Evolutionary conservation across 768 basidiomycete species (phyloP).

Genomic region (Lentinula lateritia): DNA sequence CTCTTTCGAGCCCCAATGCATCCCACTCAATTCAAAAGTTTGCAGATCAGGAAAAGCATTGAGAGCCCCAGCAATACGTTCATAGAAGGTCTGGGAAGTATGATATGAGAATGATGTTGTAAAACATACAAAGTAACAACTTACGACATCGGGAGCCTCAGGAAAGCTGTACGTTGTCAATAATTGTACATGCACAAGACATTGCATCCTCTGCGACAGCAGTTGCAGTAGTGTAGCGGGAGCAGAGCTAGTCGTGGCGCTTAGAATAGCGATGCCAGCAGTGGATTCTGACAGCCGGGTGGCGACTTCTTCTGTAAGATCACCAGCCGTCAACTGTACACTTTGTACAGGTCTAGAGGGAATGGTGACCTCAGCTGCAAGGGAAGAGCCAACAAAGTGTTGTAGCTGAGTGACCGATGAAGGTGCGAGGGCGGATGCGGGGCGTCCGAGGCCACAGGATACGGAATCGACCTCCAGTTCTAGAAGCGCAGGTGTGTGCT

Average conservation of each 20-base stretch:
- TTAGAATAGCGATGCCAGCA: constrained; percentile 48
- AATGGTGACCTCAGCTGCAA: constrained; percentile 48
- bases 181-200: constrained; percentile 62
- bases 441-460: constrained; percentile 23
- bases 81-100: constrained; percentile 49
- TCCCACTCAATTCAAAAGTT: constrained; percentile 69
- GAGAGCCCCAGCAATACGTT: constrained; percentile 52
- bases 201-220: constrained; percentile 51
- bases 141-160: constrained; percentile 46
- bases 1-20: constrained; percentile 66
- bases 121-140: constrained; percentile 17
- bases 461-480: constrained; percentile 44
- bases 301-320: constrained; percentile 53
- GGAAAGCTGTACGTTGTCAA: constrained; percentile 51
- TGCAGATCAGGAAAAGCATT: constrained; percentile 55
- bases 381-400: constrained; percentile 58
- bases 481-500: constrained; percentile 45
- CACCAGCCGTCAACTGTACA: constrained; percentile 57
- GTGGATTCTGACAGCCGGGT: constrained; percentile 44
- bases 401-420: constrained; percentile 37
- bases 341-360: constrained; percentile 62
- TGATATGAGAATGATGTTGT: constrained; percentile 14
- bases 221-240: constrained; percentile 53
- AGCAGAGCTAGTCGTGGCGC: constrained; percentile 51
- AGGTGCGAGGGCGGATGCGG: constrained; percentile 30